phyloP scores from a whole-genome alignment of 2,329 filamentous ascomycete species.

The Xylariaceae sp. region DNA sequence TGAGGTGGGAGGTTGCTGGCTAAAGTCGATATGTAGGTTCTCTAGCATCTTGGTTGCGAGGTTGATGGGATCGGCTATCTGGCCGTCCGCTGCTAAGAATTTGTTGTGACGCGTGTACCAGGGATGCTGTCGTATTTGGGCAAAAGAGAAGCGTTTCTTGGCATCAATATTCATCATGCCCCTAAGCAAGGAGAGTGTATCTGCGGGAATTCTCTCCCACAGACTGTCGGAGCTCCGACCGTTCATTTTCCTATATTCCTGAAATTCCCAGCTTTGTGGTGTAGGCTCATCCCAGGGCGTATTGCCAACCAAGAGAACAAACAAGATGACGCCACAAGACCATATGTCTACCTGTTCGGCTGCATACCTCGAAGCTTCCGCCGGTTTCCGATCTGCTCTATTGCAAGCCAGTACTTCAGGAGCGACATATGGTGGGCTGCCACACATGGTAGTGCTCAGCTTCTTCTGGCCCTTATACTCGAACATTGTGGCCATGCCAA shows the following conservation, averaged over 20 bases:
- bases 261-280: conserved; percentile 79
- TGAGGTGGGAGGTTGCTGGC: conserved; percentile 53
- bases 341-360: conserved; percentile 88
- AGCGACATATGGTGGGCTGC: conserved; percentile 94
- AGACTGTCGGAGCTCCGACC: conserved; percentile 81
- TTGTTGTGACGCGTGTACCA: conserved; percentile 88
- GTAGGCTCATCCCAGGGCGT: conserved; percentile 97
- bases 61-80: conserved; percentile 70
- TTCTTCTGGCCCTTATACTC: conserved; percentile 82
- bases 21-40: conserved; percentile 83
- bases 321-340: conserved; percentile 97
- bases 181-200: conserved; percentile 75
- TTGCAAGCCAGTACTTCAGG: conserved; percentile 73
- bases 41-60: conserved; percentile 96
- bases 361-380: conserved; percentile 57
- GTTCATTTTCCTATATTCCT: conserved; percentile 75
- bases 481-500: conserved; percentile 92
- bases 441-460: conserved; percentile 82
- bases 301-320: conserved; percentile 91
- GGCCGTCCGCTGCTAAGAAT: conserved; percentile 70
- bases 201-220: conserved; percentile 72
- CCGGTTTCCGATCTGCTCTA: conserved; percentile 39
- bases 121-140: conserved; percentile 82
- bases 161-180: conserved; percentile 89
- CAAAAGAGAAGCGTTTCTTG: conserved; percentile 72